Conservation (phyloP, 2,329 filamentous ascomycete genomes). For the Xylariales sp. region DNA sequence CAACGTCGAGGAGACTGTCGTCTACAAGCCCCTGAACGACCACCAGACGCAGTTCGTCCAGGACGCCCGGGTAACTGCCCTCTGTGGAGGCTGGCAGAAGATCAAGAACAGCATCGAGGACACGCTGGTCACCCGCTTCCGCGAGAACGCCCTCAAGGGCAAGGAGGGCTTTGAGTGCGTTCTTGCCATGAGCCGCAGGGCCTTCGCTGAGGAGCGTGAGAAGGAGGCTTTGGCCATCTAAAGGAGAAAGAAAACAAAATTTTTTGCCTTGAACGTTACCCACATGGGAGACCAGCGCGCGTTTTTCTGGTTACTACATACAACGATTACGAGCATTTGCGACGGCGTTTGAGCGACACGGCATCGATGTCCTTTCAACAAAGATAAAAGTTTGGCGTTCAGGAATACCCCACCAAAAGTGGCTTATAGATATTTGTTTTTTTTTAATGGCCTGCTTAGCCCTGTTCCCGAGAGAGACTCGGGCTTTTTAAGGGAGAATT, state of each 20-base stretch:
- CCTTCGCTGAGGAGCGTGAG: slow-evolving; percentile 85
- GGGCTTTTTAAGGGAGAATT: too few relatives aligned
- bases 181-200: slow-evolving; percentile 84
- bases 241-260: too few relatives aligned
- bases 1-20: slow-evolving; percentile 87
- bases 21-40: slow-evolving; percentile 64
- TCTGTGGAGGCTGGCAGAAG: slow-evolving; percentile 95
- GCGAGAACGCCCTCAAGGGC: slow-evolving; percentile 86
- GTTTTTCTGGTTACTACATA: too few relatives aligned
- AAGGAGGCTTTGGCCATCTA: too few relatives aligned
- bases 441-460: background rate
- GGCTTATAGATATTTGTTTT: background rate
- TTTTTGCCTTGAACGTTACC: too few relatives aligned
- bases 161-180: slow-evolving; percentile 94
- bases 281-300: too few relatives aligned
- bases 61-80: slow-evolving; percentile 85
- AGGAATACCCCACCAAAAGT: slow-evolving; percentile 21
- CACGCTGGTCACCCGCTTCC: slow-evolving; percentile 80
- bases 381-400: slow-evolving; percentile 27
- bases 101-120: slow-evolving; percentile 97
- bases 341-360: slow-evolving; percentile 17
- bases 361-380: slow-evolving; percentile 1
- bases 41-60: slow-evolving; percentile 78
- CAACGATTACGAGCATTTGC: slow-evolving; percentile 10
- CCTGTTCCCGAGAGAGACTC: too few relatives aligned